phyloP scores from a whole-genome alignment of 1,284 basidiomycete species.

The Phylloboletellus chloephorus region DNA sequence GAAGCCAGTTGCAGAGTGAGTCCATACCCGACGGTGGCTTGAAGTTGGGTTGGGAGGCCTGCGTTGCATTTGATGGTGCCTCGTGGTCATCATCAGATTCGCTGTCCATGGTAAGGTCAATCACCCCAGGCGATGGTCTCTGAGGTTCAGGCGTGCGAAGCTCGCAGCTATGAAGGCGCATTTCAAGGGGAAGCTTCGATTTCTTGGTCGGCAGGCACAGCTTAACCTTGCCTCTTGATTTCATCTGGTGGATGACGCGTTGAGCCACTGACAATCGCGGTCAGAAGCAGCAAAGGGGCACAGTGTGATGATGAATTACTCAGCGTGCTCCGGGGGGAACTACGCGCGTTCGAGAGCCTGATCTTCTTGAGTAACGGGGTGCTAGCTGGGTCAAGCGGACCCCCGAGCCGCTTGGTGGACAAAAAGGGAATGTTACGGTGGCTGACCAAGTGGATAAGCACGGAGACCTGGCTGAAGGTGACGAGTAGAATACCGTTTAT shows the following conservation, averaged over 20 bases:
- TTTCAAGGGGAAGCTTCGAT: slow-evolving; percentile 15
- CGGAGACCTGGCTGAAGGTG: neutral
- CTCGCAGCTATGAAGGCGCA: slow-evolving; percentile 17
- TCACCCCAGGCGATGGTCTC: slow-evolving; percentile 9
- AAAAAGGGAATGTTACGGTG: neutral
- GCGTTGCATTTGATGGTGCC: neutral
- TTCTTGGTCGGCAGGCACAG: slow-evolving; percentile 16
- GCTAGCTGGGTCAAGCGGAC: neutral
- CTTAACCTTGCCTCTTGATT: slow-evolving; percentile 28
- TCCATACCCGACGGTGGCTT: neutral
- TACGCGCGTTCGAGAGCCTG: slow-evolving; percentile 15
- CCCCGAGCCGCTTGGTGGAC: slow-evolving; percentile 16
- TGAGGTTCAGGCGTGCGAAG: slow-evolving; percentile 4
- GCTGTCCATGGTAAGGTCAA: slow-evolving; percentile 24
- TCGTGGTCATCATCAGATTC: slow-evolving; percentile 7
- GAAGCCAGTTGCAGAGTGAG: neutral
- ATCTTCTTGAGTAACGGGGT: slow-evolving; percentile 22
- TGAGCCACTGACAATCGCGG: slow-evolving; percentile 22
- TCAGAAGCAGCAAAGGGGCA: slow-evolving; percentile 9
- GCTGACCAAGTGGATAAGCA: slow-evolving; percentile 16
- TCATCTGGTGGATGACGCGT: slow-evolving; percentile 26
- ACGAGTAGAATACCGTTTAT: slow-evolving; percentile 12
- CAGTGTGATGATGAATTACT: slow-evolving; percentile 15
- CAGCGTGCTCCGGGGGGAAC: slow-evolving; percentile 16
- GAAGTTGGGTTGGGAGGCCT: neutral